Base-by-base conservation (phyloP, 345 rosid genomes). In the Draba incana region DNA sequence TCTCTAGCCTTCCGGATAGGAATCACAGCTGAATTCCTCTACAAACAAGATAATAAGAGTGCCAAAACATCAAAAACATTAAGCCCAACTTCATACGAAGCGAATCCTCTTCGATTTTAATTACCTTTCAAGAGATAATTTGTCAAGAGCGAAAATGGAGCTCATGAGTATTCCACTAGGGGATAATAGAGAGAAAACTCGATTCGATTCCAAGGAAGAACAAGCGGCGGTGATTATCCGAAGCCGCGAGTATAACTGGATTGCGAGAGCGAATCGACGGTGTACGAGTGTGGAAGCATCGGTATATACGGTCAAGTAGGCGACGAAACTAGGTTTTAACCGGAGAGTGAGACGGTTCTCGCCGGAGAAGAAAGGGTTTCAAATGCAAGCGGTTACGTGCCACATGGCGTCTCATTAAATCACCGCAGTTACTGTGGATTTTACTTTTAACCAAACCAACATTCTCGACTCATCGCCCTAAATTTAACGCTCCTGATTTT, bases 41-140 rank as follows among this genome's bases (percentile, higher is more conserved):
- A 65, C 87, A 84, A 53, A 86, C 79, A 1, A 96, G 98, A 70
- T 90, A 88, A 74, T 92, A 92, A 37, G 95, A 90, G 79, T 86
- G 83, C 98, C 98, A 89, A 75, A 89, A 92, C 86, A 90, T 68
- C 92, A 7, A 92, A 85, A 61, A 92, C 88, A 59, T 85, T 84
- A 23, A 90, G 74, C 47, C 88, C 86, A 64, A 93, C 82, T 75
- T 82, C 44, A 93, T 80, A 13, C n/a, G n/a, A n/a, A n/a, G n/a
- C n/a, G n/a, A n/a, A n/a, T n/a, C n/a, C n/a, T n/a, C n/a, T n/a
- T n/a, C n/a, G n/a, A 85, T 79, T 85, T 85, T 84, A 38, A 92
- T n/a, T n/a, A n/a, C n/a, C n/a, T n/a, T n/a, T n/a, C 92, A 9
- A 90, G 88, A 37, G 86, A 81, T 9, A 74, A 73, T 6, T 91